A percentile compares a stretch with the other conserved stretches of the same genome.
Evolutionary conservation across 2,329 filamentous ascomycete genomes (phyloP).

Genomic region (Drechslerella dactyloides): DNA sequence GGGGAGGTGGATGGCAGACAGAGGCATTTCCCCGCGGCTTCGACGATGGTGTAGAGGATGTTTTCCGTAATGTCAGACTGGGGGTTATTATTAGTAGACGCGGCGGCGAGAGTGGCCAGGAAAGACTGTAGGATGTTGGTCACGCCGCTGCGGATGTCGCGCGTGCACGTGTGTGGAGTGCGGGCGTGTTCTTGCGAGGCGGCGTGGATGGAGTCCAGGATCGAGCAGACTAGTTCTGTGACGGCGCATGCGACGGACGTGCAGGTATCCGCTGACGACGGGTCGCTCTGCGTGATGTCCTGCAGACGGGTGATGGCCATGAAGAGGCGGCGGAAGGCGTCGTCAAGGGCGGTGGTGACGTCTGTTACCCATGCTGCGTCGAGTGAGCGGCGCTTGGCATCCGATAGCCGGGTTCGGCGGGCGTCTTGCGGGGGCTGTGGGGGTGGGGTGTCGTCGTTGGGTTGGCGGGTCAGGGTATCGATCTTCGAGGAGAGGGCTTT

Average conservation of each 20-base stretch:
- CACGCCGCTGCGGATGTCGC: conserved; percentile 48
- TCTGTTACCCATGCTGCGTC: conserved; percentile 31
- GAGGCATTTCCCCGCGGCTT: conserved; percentile 48
- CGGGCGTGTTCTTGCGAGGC: conserved; percentile 33
- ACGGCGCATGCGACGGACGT: conserved; percentile 15
- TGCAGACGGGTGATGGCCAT: conserved; percentile 30
- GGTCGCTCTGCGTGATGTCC: conserved; percentile 2
- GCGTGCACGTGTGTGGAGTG: conserved; percentile 6
- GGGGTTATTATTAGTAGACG: conserved; percentile 9
- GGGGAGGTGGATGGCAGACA: conserved; percentile 4
- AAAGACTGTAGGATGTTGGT: conserved; percentile 42
- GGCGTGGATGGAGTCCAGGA: conserved; percentile 46
- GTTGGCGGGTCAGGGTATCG: conserved; percentile 7
- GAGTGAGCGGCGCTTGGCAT: conserved; percentile 20
- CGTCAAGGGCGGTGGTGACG: conserved; percentile 29
- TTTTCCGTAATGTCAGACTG: conserved; percentile 50
- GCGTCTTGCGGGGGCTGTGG: conserved; percentile 4
- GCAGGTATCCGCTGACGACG: conserved; percentile 8
- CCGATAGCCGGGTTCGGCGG: conserved; percentile 28
- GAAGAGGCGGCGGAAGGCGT: conserved; percentile 40
- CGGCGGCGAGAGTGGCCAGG: conserved; percentile 32
- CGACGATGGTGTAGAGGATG: conserved; percentile 49
- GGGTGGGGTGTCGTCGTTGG: not conserved
- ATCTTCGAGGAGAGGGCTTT: conserved; percentile 35
- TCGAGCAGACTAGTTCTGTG: conserved; percentile 28